Evolutionary conservation across 441 rosid genomes (phyloP).

Genomic region (Biscutella laevigata): DNA sequence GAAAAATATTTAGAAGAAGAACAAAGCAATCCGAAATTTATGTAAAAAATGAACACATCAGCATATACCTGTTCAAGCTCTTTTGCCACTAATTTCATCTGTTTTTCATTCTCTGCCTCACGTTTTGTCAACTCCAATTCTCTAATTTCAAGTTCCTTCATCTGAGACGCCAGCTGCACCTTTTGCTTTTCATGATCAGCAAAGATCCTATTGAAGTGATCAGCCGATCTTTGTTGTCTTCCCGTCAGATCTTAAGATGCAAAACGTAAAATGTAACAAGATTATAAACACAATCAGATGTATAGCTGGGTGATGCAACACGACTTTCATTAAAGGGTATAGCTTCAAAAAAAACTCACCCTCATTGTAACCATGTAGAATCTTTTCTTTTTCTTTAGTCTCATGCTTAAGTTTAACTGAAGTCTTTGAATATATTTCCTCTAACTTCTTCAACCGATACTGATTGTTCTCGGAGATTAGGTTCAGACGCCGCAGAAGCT

Average conservation of each 20-base stretch:
- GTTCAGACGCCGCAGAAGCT: conserved; percentile 50
- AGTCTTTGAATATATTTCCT: conserved; percentile 48
- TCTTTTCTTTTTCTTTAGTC: conserved; percentile 69
- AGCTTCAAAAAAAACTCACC: no score
- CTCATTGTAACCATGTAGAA: conserved; percentile 62
- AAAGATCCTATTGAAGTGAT: conserved; percentile 63
- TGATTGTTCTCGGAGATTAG: conserved; percentile 43
- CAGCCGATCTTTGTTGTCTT: conserved; percentile 58
- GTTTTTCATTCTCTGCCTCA: conserved; percentile 69
- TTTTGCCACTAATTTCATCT: conserved; percentile 45
- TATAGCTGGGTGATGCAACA: conserved; percentile 11
- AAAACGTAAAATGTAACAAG: conserved; percentile 6
- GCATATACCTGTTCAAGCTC: conserved; percentile 62
- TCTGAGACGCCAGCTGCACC: conserved; percentile 63
- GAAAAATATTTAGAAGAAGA: not conserved
- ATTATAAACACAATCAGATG: conserved; percentile 2
- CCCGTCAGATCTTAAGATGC: conserved; percentile 54
- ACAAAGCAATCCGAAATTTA: conserved; percentile 4
- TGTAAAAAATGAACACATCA: conserved; percentile 8
- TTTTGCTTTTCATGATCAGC: conserved; percentile 79
- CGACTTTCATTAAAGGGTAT: no score
- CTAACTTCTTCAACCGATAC: conserved; percentile 44
- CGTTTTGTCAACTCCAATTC: conserved; percentile 60
- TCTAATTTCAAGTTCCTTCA: conserved; percentile 61
- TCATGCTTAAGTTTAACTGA: conserved; percentile 29